A percentile compares a stretch with the other conserved stretches of the same genome.
These are phyloP conservation scores for Phaseolus coccineus DNA, from an alignment of 331 rosid genomes.

Conservation along the genomic window DNA sequence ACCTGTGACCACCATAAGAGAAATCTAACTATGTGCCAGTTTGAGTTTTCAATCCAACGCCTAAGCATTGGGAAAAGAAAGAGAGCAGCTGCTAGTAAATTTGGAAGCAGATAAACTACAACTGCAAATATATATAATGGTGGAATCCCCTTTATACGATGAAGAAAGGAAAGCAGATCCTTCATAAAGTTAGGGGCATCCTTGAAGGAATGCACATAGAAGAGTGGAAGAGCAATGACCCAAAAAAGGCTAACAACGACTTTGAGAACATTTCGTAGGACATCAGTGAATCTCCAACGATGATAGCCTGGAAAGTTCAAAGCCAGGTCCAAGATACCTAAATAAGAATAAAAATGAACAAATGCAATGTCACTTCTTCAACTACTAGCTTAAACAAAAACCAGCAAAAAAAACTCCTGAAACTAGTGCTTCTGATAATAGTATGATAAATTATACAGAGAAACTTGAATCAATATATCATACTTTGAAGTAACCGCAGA, in stretches of 20 bases:
- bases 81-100: slow-evolving; percentile 69
- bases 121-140: slow-evolving; percentile 73
- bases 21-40: slow-evolving; percentile 89
- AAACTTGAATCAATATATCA: slow-evolving; percentile 44
- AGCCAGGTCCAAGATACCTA: slow-evolving; percentile 81
- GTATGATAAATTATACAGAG: slow-evolving; percentile 35
- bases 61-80: slow-evolving; percentile 94
- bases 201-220: slow-evolving; percentile 68
- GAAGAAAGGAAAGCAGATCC: slow-evolving; percentile 58
- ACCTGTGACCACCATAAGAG: slow-evolving; percentile 99
- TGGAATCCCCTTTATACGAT: slow-evolving; percentile 66
- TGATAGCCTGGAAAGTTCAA: slow-evolving; percentile 89
- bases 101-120: slow-evolving; percentile 81
- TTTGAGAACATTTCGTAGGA: slow-evolving; percentile 79
- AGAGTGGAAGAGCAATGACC: slow-evolving; percentile 78
- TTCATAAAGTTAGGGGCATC: slow-evolving; percentile 49
- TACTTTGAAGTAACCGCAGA: slow-evolving; percentile 94
- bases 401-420: background rate
- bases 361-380: slow-evolving; percentile 34
- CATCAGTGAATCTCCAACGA: slow-evolving; percentile 79
- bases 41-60: slow-evolving; percentile 98
- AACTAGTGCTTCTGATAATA: slow-evolving; percentile 10
- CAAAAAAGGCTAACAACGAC: slow-evolving; percentile 76
- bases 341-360: slow-evolving; percentile 43
- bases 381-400: slow-evolving; percentile 26